Conservation (phyloP, 2,329 filamentous ascomycete genomes). For the Colletotrichum costaricense region DNA sequence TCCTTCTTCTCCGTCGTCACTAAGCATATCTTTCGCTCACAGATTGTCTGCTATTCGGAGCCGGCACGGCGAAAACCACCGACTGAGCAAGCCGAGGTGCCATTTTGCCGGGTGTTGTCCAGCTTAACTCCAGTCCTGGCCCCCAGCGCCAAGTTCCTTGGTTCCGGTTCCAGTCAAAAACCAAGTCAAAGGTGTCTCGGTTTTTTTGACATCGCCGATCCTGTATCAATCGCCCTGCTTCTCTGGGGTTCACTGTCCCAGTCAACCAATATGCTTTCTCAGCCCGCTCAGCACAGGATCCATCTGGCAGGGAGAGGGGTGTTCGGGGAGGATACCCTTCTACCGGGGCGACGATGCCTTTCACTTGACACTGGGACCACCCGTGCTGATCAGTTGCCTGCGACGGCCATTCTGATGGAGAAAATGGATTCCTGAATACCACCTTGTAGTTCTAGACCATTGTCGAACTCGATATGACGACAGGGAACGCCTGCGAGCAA, state of each 20-base stretch:
- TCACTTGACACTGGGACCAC: conserved; percentile 7
- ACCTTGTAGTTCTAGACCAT: conserved; percentile 26
- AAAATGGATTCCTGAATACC: conserved; percentile 8
- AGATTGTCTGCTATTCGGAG: background rate
- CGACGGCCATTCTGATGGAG: conserved; percentile 8
- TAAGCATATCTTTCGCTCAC: background rate
- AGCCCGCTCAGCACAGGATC: conserved; percentile 4
- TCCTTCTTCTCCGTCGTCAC: background rate
- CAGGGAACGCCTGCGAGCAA: background rate
- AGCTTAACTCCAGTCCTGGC: background rate
- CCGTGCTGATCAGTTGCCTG: conserved; percentile 17
- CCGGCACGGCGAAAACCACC: background rate
- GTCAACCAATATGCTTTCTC: background rate
- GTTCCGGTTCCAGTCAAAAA: background rate
- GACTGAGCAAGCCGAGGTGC: background rate
- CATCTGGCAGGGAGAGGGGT: conserved; percentile 24
- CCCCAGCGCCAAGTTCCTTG: background rate
- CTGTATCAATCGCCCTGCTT: background rate
- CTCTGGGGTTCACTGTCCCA: background rate
- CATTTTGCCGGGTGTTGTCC: conserved; percentile 1
- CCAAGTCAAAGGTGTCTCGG: background rate
- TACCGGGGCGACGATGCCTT: background rate
- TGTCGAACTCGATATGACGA: background rate
- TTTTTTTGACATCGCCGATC: conserved; percentile 24
- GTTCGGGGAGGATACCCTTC: background rate